Percentiles rank a stretch among this genome's conserved stretches.
Evolutionary conservation across 225 moss, liverwort and hornwort species (phyloP).

Genomic region (Physcomitrium patens): DNA sequence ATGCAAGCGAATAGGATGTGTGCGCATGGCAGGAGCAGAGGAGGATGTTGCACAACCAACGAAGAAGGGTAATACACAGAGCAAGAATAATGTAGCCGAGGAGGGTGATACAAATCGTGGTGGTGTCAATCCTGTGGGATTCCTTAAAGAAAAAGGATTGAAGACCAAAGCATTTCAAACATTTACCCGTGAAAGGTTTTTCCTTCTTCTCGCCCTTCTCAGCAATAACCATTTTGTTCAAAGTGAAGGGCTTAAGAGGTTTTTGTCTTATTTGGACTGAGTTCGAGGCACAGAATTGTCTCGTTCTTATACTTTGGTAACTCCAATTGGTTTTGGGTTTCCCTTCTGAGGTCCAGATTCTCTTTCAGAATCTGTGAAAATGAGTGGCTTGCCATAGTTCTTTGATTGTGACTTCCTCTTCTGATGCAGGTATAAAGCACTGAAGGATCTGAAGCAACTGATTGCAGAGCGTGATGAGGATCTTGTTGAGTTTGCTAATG

Average conservation of each 20-base stretch:
- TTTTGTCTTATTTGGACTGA: neutral
- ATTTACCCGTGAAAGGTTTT: slow-evolving; percentile 60
- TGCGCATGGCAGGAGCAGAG: slow-evolving; percentile 34
- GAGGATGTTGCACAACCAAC: slow-evolving; percentile 28
- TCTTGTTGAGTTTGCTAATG: slow-evolving; percentile 64
- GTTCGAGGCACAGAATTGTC: neutral
- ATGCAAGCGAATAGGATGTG: slow-evolving; percentile 17
- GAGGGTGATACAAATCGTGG: slow-evolving; percentile 32
- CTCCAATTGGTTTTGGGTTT: neutral
- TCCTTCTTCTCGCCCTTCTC: neutral
- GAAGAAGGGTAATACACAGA: neutral
- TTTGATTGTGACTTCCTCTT: slow-evolving; percentile 16
- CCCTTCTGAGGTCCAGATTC: neutral
- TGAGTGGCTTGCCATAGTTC: neutral
- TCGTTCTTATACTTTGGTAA: neutral
- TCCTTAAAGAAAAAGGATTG: slow-evolving; percentile 54
- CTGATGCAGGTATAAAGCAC: slow-evolving; percentile 56
- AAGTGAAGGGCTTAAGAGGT: neutral
- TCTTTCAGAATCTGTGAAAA: slow-evolving; percentile 11
- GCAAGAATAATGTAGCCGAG: slow-evolving; percentile 18
- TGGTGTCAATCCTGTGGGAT: slow-evolving; percentile 55
- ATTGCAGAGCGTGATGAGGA: slow-evolving; percentile 56
- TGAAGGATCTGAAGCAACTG: slow-evolving; percentile 60
- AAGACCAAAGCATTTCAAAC: slow-evolving; percentile 62
- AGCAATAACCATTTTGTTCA: neutral